Percentiles rank a stretch among this genome's conserved stretches.
Conservation (phyloP, 2,329 filamentous ascomycete species). For the Talaromyces atroroseus region DNA sequence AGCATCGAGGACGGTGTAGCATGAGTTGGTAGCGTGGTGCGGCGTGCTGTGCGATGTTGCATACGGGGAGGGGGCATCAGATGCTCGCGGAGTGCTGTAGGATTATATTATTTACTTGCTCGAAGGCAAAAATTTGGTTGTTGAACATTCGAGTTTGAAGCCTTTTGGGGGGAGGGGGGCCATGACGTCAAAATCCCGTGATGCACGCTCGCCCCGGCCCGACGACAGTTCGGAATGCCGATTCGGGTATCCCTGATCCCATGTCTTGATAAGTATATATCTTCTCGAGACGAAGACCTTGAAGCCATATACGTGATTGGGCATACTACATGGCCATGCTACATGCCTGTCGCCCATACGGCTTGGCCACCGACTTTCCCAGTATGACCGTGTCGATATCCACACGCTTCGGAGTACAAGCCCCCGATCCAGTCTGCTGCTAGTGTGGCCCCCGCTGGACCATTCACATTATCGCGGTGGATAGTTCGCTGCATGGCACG, state of each 20-base stretch:
- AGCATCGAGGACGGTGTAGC: too few relatives aligned
- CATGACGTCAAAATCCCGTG: constrained; percentile 9
- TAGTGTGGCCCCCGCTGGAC: too few relatives aligned
- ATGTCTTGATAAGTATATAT: too few relatives aligned
- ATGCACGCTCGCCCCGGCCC: not conserved
- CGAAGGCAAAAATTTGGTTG: not conserved
- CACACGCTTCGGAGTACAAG: too few relatives aligned
- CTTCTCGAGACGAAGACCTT: too few relatives aligned
- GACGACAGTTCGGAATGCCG: constrained; percentile 2
- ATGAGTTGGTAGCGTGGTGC: not conserved
- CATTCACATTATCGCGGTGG: too few relatives aligned
- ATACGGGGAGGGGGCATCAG: not conserved
- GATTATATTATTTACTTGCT: not conserved
- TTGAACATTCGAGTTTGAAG: not conserved
- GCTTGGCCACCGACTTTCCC: too few relatives aligned
- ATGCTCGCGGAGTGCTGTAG: not conserved
- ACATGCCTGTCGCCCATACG: too few relatives aligned
- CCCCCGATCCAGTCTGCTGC: too few relatives aligned
- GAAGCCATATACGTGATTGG: not conserved
- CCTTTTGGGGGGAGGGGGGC: not conserved
- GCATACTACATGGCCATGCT: too few relatives aligned
- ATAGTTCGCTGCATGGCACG: too few relatives aligned
- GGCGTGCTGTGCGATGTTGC: not conserved
- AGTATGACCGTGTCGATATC: too few relatives aligned
- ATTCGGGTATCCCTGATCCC: not conserved